Base-by-base conservation (phyloP, 148 eudicot genomes). In the Vaccinium myrtillus region DNA sequence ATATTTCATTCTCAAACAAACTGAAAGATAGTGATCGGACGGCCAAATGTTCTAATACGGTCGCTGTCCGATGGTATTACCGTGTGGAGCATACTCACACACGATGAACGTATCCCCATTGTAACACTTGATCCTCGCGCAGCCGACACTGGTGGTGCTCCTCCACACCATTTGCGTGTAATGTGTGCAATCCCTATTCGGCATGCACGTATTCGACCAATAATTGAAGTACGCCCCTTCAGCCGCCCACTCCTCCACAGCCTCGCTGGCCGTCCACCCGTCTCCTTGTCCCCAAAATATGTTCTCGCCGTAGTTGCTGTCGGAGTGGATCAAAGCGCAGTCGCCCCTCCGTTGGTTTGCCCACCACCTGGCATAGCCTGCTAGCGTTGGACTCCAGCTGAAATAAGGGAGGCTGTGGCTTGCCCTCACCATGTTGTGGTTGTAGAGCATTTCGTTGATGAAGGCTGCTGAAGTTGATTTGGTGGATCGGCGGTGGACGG, bases 161-260 rank as follows among this genome's bases (percentile, higher is more conserved):
- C 56, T 86, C 91, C 90, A 88, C 43, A 86, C 79, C 78, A 82
- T 51, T 59, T 89, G 88, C 61, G 89, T 88, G 67, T 88, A 86
- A 86, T 88, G 88, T 83, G 84, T 83, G 76, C 88, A 88, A 69
- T 83, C 88, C 55, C 61, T 27, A 6, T 82, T 82, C 2, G 79
- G 86, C 79, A 43, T 63, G 80, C 90, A 88, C 0, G 85, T 12
- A 43, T 88, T 84, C 11, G 30, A 15, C 21, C 73, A 25, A 27
- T 86, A 84, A 2, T 84, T 71, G 78, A 81, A 88, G 84, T 23
- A 77, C 8, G 77, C 54, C 78, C 61, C 78, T 81, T 84, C 77
- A 7, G 90, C 79, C 6, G 82, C 86, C 89, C 89, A 85, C 18
- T 84, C 89, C 11, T 25, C 59, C 2, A 85, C 86, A 0, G 87